Percentiles rank a stretch among this genome's conserved stretches.
Evolutionary conservation across 768 basidiomycete genomes (phyloP).

Genomic region (Cystofilobasidium capitatum): DNA sequence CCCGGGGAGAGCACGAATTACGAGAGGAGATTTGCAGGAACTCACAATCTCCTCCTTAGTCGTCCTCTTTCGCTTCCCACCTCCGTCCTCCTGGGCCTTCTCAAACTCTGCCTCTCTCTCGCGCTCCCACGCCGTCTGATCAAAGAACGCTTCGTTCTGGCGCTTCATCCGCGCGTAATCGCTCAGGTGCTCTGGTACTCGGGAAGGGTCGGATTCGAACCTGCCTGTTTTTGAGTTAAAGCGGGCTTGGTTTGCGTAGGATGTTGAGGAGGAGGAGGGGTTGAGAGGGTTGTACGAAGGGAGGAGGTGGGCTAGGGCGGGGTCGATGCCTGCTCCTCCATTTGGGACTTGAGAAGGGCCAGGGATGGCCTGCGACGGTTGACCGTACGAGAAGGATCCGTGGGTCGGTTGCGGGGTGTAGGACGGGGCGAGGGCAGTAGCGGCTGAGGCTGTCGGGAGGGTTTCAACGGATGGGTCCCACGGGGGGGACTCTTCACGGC

Average conservation of each 20-base stretch:
- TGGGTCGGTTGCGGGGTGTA: not conserved
- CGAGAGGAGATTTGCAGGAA: no score
- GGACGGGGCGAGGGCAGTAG: not conserved
- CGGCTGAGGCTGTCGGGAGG: slow-evolving; percentile 12
- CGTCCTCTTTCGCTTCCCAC: slow-evolving; percentile 12
- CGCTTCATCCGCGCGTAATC: slow-evolving; percentile 8
- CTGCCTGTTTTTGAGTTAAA: slow-evolving; percentile 21
- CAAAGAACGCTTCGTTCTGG: slow-evolving; percentile 20
- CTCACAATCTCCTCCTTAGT: slow-evolving; percentile 16
- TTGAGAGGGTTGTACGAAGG: slow-evolving; percentile 18
- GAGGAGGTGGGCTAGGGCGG: slow-evolving; percentile 12
- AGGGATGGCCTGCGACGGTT: not conserved
- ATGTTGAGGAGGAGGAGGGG: not conserved
- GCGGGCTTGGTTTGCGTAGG: slow-evolving; percentile 7
- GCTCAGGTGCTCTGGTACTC: slow-evolving; percentile 20
- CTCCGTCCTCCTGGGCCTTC: slow-evolving; percentile 8
- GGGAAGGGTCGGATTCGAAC: slow-evolving; percentile 9
- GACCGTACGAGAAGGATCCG: slow-evolving; percentile 2
- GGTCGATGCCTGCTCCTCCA: slow-evolving; percentile 1
- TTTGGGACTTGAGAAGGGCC: not conserved
- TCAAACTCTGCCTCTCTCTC: slow-evolving; percentile 19
- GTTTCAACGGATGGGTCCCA: slow-evolving; percentile 25
- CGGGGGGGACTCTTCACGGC: slow-evolving; percentile 8
- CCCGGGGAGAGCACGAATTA: no score
- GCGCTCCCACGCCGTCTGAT: slow-evolving; percentile 20